These are phyloP conservation scores for Irpex sp. DNA, from an alignment of 1,284 basidiomycete species.

Conservation along the genomic window DNA sequence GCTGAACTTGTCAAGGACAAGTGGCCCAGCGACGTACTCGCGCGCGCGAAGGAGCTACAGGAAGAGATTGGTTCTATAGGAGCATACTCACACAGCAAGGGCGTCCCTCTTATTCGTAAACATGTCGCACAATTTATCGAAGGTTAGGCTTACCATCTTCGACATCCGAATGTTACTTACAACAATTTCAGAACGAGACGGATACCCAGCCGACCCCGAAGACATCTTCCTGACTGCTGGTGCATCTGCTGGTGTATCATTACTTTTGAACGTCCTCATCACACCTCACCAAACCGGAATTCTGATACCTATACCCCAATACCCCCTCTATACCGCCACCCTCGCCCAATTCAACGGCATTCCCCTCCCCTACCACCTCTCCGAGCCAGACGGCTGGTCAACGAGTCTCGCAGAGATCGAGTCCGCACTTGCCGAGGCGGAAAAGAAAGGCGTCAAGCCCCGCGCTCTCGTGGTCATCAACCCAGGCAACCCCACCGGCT, in stretches of 20 bases:
- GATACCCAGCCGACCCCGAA: conserved; percentile 79
- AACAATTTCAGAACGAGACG: conserved; percentile 72
- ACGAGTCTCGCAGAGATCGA: conserved; percentile 76
- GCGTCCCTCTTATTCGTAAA: conserved; percentile 85
- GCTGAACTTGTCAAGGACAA: conserved; percentile 72
- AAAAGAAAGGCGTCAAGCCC: conserved; percentile 58
- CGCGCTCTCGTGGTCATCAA: conserved; percentile 94
- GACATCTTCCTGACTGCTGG: conserved; percentile 94
- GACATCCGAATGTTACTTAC: neutral
- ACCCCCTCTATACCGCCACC: conserved; percentile 95
- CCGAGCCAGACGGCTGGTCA: conserved; percentile 82
- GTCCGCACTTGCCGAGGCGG: conserved; percentile 65
- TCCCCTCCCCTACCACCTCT: conserved; percentile 88
- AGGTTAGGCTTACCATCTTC: conserved; percentile 42
- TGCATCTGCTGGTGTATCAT: conserved; percentile 89
- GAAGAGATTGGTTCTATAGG: conserved; percentile 93
- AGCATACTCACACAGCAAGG: conserved; percentile 96
- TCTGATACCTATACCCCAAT: conserved; percentile 97
- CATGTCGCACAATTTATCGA: conserved; percentile 90
- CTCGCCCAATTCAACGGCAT: conserved; percentile 82
- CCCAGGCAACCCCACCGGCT: conserved; percentile 94
- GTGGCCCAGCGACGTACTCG: conserved; percentile 87
- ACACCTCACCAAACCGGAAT: conserved; percentile 66
- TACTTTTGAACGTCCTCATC: conserved; percentile 84
- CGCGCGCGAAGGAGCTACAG: conserved; percentile 77